Base-by-base conservation (phyloP, 139 green algal genomes). In the Monoraphidium neglectum region DNA sequence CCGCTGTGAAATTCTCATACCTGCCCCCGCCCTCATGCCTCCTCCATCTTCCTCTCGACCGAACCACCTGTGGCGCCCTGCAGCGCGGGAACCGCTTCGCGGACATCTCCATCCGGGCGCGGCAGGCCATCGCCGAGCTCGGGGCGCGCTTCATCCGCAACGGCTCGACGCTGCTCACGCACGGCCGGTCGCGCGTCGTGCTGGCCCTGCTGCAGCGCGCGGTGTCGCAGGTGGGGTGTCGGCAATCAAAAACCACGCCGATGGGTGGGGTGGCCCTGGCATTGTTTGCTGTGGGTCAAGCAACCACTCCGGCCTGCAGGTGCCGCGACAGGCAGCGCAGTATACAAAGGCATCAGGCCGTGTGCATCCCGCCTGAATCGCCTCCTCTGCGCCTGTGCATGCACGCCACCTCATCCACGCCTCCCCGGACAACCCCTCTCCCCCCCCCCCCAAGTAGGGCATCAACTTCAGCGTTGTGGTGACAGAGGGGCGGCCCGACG, bases 391-490 rank as follows among this genome's bases (percentile, higher is more conserved):
- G 15, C 49, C n/a, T 68, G 18, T 15, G 15, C 15, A 36, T 15
- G 13, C n/a, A 28, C 16, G 30, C n/a, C n/a, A 21, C 13, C n/a
- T 68, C 60, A 68, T 18, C 60, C 60, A 68, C 13, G n/a, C n/a
- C n/a, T n/a, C n/a, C n/a, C n/a, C n/a, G n/a, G n/a, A n/a, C n/a
- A n/a, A 35, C n/a, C 28, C 4, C 72, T 0, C 23, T 47, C 24
- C 38, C 57, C 38, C 26, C 16, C 38, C 38, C 32, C 56, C 36
- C 24, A 3, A 65, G 74, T 86, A 96, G 87, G 91, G 93, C 47
- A 90, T 86, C 23, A 84, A 94, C 51, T 98, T 99, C 84, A 95
- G 79, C 64, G 95, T 99, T n/a, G 83, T 98, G 2, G 85, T 95
- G 21, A 98, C 95, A 1, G 94, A 98, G 79, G 92, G 93, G 0